Conservation (phyloP, 768 basidiomycete species). For the Auriscalpium orientale region DNA sequence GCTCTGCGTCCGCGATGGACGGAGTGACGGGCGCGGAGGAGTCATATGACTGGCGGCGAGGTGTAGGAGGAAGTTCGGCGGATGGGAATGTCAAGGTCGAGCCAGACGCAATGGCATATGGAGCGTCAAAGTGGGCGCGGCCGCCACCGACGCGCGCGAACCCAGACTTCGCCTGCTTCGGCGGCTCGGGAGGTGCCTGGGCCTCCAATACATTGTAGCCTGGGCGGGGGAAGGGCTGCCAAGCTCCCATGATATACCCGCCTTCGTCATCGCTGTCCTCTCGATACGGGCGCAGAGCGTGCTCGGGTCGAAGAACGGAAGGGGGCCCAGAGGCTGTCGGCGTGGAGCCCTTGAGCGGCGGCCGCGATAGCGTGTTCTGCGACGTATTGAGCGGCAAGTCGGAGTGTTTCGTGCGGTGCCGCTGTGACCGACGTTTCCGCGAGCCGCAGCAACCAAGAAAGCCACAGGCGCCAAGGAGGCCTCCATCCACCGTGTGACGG, state of each 20-base stretch:
- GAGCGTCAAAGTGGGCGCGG: slow-evolving; percentile 74
- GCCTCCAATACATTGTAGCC: slow-evolving; percentile 43
- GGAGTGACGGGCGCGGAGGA: slow-evolving; percentile 15
- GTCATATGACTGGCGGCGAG: slow-evolving; percentile 4
- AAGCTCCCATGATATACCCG: slow-evolving; percentile 92
- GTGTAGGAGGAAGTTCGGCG: slow-evolving; percentile 32
- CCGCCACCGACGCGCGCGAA: slow-evolving; percentile 88
- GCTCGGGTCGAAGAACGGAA: slow-evolving; percentile 72
- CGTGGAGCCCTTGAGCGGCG: slow-evolving; percentile 20
- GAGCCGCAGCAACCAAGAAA: slow-evolving; percentile 61
- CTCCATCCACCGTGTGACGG: slow-evolving; percentile 71
- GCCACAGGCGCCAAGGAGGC: slow-evolving; percentile 78
- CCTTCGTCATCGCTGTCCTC: slow-evolving; percentile 76
- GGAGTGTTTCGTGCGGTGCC: slow-evolving; percentile 12
- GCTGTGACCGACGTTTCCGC: slow-evolving; percentile 22
- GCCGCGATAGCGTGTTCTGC: slow-evolving; percentile 7
- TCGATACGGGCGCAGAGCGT: slow-evolving; percentile 65
- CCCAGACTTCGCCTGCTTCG: slow-evolving; percentile 38
- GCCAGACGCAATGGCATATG: slow-evolving; percentile 63
- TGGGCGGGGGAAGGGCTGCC: slow-evolving; percentile 63
- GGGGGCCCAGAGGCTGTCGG: slow-evolving; percentile 50
- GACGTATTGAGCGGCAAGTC: slow-evolving; percentile 8
- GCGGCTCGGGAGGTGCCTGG: slow-evolving; percentile 17
- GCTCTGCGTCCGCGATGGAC: slow-evolving; percentile 12
- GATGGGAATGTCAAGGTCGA: slow-evolving; percentile 50